A percentile compares a stretch with the other conserved stretches of the same genome.
These are phyloP conservation scores for Yamadazyma sp. DNA, from an alignment of 1,139 yeast species.

Conservation along the genomic window DNA sequence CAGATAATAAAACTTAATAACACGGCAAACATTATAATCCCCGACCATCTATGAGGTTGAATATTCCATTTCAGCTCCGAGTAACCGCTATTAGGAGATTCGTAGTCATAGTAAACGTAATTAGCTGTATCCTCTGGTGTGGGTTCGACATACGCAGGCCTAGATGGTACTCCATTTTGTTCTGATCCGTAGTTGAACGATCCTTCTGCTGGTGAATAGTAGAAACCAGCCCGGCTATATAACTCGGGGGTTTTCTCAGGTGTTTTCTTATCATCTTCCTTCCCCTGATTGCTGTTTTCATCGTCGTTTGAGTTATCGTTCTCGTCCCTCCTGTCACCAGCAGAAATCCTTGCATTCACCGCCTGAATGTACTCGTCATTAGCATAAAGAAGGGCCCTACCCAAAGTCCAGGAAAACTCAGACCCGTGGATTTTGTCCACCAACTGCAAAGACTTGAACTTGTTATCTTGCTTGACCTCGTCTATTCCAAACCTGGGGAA, in stretches of 20 bases:
- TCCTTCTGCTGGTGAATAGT: conserved; percentile 48
- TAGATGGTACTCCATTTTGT: conserved; percentile 36
- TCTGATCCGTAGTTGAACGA: conserved; percentile 56
- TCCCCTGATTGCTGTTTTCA: too few relatives aligned
- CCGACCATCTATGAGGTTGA: conserved; percentile 56
- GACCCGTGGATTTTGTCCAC: conserved; percentile 64
- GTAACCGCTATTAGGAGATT: conserved; percentile 27
- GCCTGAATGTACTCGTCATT: conserved; percentile 47
- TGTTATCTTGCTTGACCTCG: conserved; percentile 23
- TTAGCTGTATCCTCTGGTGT: conserved; percentile 16
- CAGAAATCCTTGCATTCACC: conserved; percentile 26
- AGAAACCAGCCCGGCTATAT: conserved; percentile 43
- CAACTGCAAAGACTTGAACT: conserved; percentile 53
- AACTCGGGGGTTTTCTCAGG: neutral
- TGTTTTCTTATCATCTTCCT: neutral
- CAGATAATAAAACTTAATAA: conserved; percentile 44
- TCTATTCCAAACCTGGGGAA: conserved; percentile 61
- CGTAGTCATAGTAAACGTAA: conserved; percentile 30
- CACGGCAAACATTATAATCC: conserved; percentile 48
- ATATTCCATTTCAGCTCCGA: conserved; percentile 40
- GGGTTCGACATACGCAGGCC: conserved; percentile 44
- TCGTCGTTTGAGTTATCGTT: conserved; percentile 1
- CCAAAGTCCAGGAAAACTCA: conserved; percentile 81
- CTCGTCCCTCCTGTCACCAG: conserved; percentile 12
- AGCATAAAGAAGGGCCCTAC: conserved; percentile 70